Evolutionary conservation across 805 yeast genomes (phyloP).

Genomic region (Ogataea degrootiae): DNA sequence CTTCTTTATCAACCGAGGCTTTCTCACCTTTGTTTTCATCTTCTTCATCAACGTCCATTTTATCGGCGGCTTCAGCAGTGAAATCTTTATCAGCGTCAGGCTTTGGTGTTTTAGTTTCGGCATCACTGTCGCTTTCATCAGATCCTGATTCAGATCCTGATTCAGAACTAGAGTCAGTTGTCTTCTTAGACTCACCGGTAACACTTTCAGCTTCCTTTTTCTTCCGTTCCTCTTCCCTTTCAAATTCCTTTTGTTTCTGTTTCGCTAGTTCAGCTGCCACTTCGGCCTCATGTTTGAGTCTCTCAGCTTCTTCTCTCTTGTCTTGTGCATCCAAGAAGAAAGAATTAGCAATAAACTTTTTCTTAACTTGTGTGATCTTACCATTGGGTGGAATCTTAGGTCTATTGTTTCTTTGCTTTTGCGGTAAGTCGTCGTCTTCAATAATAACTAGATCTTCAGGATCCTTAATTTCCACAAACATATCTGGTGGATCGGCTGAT

Average conservation of each 20-base stretch:
- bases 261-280: background rate
- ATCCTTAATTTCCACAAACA: slow-evolving; percentile 22
- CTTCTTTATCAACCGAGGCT: background rate
- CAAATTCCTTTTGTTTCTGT: background rate
- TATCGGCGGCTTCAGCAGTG: background rate
- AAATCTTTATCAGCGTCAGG: background rate
- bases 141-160: background rate
- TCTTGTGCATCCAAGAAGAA: slow-evolving; percentile 47
- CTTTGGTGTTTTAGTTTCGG: background rate
- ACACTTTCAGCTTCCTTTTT: background rate
- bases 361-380: slow-evolving; percentile 67
- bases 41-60: background rate
- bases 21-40: background rate
- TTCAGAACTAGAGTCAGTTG: background rate
- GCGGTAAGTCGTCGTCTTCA: slow-evolving; percentile 84
- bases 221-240: background rate
- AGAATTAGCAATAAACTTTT: slow-evolving; percentile 49
- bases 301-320: slow-evolving; percentile 7
- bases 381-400: slow-evolving; percentile 91
- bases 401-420: slow-evolving; percentile 66
- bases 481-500: slow-evolving; percentile 6
- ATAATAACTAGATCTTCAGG: slow-evolving; percentile 47
- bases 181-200: background rate
- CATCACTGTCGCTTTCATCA: background rate
- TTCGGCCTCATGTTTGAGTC: background rate